A percentile compares a stretch with the other conserved stretches of the same genome.
These are phyloP conservation scores for Suillus luteus DNA, from an alignment of 768 basidiomycete genomes.

Conservation along the genomic window DNA sequence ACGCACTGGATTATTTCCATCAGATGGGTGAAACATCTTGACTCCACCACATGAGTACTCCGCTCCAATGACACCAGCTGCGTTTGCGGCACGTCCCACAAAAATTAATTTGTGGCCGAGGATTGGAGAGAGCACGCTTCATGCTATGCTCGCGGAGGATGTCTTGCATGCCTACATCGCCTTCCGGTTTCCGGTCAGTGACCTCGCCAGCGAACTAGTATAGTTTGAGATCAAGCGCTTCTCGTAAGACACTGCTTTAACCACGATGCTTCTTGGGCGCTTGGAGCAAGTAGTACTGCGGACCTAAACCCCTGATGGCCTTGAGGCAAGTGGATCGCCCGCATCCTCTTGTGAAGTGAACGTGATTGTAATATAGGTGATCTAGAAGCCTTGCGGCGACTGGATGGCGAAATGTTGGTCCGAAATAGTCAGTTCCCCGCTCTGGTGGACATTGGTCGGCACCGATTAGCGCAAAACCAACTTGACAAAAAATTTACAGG, in stretches of 20 bases:
- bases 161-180: background rate
- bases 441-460: constrained; percentile 2
- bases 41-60: background rate
- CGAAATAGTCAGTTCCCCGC: background rate
- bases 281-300: background rate
- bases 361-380: background rate
- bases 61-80: background rate
- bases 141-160: background rate
- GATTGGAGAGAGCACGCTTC: background rate
- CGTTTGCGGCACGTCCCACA: background rate
- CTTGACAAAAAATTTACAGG: background rate
- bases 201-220: background rate
- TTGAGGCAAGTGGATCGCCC: constrained; percentile 4
- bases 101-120: background rate
- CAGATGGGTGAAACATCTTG: background rate
- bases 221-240: background rate
- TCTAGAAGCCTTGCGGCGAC: constrained; percentile 2
- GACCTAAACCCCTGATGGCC: background rate
- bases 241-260: background rate
- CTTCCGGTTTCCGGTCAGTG: background rate
- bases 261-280: background rate
- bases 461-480: background rate
- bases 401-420: background rate
- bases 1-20: background rate
- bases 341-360: background rate